Conservation (phyloP, 768 basidiomycete species). For the Leccinum pellstonianum region DNA sequence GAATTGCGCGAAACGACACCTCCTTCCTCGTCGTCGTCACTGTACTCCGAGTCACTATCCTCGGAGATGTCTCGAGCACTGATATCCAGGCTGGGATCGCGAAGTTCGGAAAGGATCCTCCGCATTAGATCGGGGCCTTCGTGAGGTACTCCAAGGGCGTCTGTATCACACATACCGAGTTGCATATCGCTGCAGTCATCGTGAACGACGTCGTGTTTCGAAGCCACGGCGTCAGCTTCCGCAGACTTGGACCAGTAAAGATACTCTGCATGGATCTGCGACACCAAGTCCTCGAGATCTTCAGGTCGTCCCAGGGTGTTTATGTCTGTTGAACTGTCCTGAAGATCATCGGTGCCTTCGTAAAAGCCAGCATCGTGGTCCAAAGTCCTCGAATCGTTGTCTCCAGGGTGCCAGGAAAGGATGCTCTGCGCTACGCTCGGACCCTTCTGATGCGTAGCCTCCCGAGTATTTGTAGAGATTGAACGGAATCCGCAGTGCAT, state of each 20-base stretch:
- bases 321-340: background rate
- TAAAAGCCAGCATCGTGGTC: background rate
- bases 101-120: conserved; percentile 17
- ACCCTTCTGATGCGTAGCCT: background rate
- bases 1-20: background rate
- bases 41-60: conserved; percentile 8
- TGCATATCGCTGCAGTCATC: background rate
- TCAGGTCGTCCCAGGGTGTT: background rate
- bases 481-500: background rate
- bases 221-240: too few relatives aligned
- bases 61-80: conserved; percentile 5
- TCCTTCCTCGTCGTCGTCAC: background rate
- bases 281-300: background rate
- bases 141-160: background rate
- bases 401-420: background rate
- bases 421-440: background rate
- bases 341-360: background rate
- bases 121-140: conserved; percentile 13
- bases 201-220: background rate
- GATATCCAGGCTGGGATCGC: conserved; percentile 14
- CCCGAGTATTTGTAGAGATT: background rate
- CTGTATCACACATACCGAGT: background rate
- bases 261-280: too few relatives aligned
- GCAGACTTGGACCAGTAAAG: too few relatives aligned
- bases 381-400: background rate